Base-by-base conservation (phyloP, 2,329 filamentous ascomycete genomes). In the Podosphaera fusca region DNA sequence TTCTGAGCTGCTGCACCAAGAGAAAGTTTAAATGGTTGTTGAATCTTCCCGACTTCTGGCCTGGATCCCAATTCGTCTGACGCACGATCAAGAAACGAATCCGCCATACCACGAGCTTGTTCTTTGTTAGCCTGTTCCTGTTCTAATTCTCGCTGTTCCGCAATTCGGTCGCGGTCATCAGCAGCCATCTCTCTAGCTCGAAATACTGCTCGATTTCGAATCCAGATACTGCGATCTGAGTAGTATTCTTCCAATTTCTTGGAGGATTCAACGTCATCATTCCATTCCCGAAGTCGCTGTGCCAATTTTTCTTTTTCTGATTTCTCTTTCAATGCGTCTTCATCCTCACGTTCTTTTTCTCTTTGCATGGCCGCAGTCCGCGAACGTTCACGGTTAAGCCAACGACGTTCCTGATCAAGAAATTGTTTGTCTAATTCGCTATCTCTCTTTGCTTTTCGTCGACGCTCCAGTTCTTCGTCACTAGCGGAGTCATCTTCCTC, bases 1-100 rank as follows among this genome's bases (percentile, higher is more conserved):
- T 80, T 87, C 68, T 94, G 87, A 0, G 87, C 86, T 0, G 89
- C 87, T 0, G 87, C 87, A 56, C 89, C 89, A 33, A 96, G 82
- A 1, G 88, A 95, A 58, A 96, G 78, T 69, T 95, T 96, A 77
- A 96, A 94, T 31, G 83, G 82, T 65, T 86, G 82, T 2, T 85
- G 86, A 8, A 72, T 67, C 47, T 56, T 70, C 63, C 33, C 69
- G 64, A 58, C 53, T 65, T 62, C 61, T 61, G 65, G 71, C 60
- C 73, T 71, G 49, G 73, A 70, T 62, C 78, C 79, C 68, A 94
- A 76, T 65, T 94, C 87, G 62, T 84, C 79, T 0, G 85, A 86
- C 67, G 94, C 86, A 59, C 82, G 79, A 62, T 87, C 85, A 59
- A 95, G 75, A 80, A 95, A 96, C 46, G 85, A 85, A 68, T 95